phyloP scores from a whole-genome alignment of 106 monocot genomes.

The Hemerocallis citrina region DNA sequence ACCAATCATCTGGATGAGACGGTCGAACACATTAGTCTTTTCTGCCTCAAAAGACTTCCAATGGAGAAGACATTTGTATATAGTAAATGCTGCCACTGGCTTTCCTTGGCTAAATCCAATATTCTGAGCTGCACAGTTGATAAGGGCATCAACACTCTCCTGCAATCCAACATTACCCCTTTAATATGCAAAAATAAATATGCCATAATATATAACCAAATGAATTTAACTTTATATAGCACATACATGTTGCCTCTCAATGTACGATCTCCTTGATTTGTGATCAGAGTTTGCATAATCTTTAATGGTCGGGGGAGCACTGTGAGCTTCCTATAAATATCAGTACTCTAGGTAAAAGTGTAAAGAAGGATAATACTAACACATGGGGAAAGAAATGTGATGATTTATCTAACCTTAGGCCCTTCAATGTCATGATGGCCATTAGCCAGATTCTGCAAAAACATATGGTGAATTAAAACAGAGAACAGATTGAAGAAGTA shows the following conservation, averaged over 20 bases:
- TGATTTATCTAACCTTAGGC: slow-evolving; percentile 25
- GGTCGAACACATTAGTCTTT: slow-evolving; percentile 90
- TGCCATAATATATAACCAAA: background rate
- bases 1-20: slow-evolving; percentile 88
- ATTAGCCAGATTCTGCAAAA: slow-evolving; percentile 45
- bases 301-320: slow-evolving; percentile 50
- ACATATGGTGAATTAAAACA: slow-evolving; percentile 4
- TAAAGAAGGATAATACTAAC: background rate
- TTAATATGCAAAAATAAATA: background rate
- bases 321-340: slow-evolving; percentile 50
- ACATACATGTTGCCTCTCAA: slow-evolving; percentile 82
- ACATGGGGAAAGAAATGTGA: background rate
- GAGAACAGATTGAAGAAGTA: slow-evolving; percentile 4
- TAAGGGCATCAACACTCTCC: slow-evolving; percentile 78
- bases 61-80: slow-evolving; percentile 92
- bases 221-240: background rate
- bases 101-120: slow-evolving; percentile 78
- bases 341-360: background rate
- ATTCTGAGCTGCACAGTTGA: slow-evolving; percentile 67
- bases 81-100: slow-evolving; percentile 82
- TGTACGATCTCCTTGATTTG: slow-evolving; percentile 44
- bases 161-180: slow-evolving; percentile 18
- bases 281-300: slow-evolving; percentile 44
- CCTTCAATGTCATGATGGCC: slow-evolving; percentile 35
- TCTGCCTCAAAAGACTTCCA: slow-evolving; percentile 98